phyloP scores from a whole-genome alignment of 1,139 yeast species.

The Blastobotrys raffinosifermentans region DNA sequence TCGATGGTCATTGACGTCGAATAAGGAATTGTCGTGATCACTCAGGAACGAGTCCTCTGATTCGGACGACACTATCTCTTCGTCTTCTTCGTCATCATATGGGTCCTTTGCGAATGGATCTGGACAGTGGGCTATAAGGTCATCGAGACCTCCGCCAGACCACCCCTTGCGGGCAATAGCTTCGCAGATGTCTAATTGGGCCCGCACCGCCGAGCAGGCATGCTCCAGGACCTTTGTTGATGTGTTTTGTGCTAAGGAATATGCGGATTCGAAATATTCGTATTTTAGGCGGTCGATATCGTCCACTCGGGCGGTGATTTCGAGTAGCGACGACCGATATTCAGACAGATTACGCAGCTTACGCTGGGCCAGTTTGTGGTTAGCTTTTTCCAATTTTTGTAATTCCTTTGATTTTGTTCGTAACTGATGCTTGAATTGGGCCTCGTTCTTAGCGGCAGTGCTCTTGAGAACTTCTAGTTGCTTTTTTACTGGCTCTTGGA shows the following conservation, averaged over 20 bases:
- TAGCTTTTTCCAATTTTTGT: conserved; percentile 51
- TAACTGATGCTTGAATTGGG: conserved; percentile 48
- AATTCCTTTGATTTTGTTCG: conserved; percentile 49
- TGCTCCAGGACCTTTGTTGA: conserved; percentile 48
- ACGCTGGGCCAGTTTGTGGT: conserved; percentile 46
- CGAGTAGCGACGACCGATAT: conserved; percentile 60
- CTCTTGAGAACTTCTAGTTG: conserved; percentile 18
- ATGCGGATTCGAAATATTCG: conserved; percentile 60
- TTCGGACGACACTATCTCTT: conserved; percentile 36
- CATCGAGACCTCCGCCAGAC: conserved; percentile 82
- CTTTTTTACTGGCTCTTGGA: conserved; percentile 49
- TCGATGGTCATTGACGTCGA: conserved; percentile 1
- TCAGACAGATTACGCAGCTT: conserved; percentile 47
- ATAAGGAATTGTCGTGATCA: not conserved
- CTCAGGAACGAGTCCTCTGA: not conserved
- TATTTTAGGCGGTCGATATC: conserved; percentile 71
- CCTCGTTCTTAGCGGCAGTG: conserved; percentile 40
- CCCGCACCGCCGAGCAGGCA: conserved; percentile 63
- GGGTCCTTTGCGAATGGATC: conserved; percentile 36
- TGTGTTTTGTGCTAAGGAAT: conserved; percentile 54
- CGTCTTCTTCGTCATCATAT: conserved; percentile 30
- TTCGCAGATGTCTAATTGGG: conserved; percentile 76
- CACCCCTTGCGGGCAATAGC: conserved; percentile 80
- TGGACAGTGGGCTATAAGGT: conserved; percentile 42
- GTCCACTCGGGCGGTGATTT: conserved; percentile 67